Evolutionary conservation across 257 asterid species (phyloP), one percentile per base, ranked within the genome.

Genomic region (Forsythia suspensa): DNA sequence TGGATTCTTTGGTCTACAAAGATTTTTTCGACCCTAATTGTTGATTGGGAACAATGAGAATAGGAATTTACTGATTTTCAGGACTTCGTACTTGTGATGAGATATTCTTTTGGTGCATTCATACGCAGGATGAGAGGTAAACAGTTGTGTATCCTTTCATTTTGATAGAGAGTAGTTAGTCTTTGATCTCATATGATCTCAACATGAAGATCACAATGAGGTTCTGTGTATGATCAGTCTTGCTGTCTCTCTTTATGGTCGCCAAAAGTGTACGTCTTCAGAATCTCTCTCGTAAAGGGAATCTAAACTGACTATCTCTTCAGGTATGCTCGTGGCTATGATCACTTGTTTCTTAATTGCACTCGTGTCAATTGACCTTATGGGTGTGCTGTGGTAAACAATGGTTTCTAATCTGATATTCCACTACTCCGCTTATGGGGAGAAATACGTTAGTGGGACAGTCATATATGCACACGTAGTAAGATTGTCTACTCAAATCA

Each of bases 1-100:
- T 78, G 84, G 71, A 82, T 29, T 80, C 70, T 74, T 75, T 71
- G 57, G 66, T 67, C 69, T 52, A 70, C 76, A 66, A 21, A 76
- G 73, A 59, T 39, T 70, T 68, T 77, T 29, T 40, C 16, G 68
- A 76, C 57, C 76, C 67, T 44, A 37, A 73, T 78, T 57, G 75
- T 78, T 82, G 82, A 73, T 37, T 71, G 44, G 77, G 71, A 37
- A 61, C 74, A 74, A 78, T 72, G 71, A 37, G 13, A 38, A 39
- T 36, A 24, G 39, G 73, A 68, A 8, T 18, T 65, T 68, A 46
- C 68, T 78, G 21, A 48, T 81, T 66, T 46, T 29, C 46, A 8
- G 59, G 77, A 65, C 80, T 40, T 40, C 39, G 34, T 51, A 69
- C 55, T 76, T 55, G 65, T 82, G 52, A 46, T 46, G 59, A 59